These are phyloP conservation scores for Fusarium beomiforme DNA, from an alignment of 2,329 filamentous ascomycete species.

Conservation along the genomic window DNA sequence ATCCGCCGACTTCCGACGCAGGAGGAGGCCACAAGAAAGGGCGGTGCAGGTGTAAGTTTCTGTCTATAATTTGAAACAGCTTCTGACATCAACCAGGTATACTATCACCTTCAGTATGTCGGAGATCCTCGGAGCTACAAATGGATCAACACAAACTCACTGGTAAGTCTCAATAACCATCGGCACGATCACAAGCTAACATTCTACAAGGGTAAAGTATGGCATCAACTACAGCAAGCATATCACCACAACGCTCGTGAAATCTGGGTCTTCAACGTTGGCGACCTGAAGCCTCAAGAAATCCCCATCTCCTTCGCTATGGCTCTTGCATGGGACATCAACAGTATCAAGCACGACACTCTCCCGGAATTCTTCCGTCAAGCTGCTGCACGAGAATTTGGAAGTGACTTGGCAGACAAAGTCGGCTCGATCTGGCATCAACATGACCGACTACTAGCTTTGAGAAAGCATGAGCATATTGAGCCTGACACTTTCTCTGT, in stretches of 20 bases:
- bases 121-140: conserved; percentile 69
- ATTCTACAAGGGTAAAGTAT: conserved; percentile 42
- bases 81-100: conserved; percentile 47
- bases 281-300: conserved; percentile 69
- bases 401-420: conserved; percentile 51
- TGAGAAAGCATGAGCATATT: conserved; percentile 68
- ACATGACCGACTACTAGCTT: conserved; percentile 57
- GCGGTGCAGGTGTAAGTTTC: conserved; percentile 63
- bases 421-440: conserved; percentile 60
- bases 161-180: conserved; percentile 47
- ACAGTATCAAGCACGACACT: conserved; percentile 51
- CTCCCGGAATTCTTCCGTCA: conserved; percentile 56
- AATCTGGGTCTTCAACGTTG: conserved; percentile 72
- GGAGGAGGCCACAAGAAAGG: conserved; percentile 61
- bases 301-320: conserved; percentile 65
- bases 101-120: conserved; percentile 70
- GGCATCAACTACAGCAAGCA: conserved; percentile 66
- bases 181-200: background rate
- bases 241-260: conserved; percentile 58
- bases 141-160: conserved; percentile 70
- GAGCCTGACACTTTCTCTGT: conserved; percentile 65
- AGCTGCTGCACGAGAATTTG: conserved; percentile 62
- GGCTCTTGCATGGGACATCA: conserved; percentile 66
- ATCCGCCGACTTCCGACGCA: conserved; percentile 65
- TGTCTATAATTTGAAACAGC: rapidly evolving